phyloP scores from a whole-genome alignment of 2,329 filamentous ascomycete species.

The Fusarium verrucosum region DNA sequence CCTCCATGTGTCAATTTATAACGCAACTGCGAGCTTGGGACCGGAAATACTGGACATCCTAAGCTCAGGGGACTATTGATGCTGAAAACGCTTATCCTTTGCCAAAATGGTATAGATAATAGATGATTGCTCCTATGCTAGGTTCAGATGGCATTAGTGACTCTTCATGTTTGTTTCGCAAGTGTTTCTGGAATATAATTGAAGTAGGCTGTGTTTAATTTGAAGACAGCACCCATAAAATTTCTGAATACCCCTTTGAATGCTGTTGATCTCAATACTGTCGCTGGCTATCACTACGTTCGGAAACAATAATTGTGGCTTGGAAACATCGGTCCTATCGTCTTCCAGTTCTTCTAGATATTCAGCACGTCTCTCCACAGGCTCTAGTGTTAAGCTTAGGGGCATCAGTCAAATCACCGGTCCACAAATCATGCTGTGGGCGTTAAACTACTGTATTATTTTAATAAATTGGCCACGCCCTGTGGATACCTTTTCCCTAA shows the following conservation, averaged over 20 bases:
- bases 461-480: no score
- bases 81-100: no score
- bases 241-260: not conserved
- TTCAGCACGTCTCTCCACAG: not conserved
- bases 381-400: not conserved
- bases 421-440: not conserved
- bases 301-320: not conserved
- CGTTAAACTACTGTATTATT: no score
- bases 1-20: no score
- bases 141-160: not conserved
- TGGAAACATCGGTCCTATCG: not conserved
- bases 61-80: no score
- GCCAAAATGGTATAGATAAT: not conserved
- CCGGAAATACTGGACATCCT: no score
- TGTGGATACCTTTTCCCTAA: not conserved
- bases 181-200: not conserved
- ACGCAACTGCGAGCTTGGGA: no score
- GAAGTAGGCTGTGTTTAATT: not conserved
- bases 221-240: not conserved
- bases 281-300: not conserved
- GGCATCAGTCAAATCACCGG: not conserved
- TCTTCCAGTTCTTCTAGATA: not conserved
- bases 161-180: rapidly evolving
- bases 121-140: no score
- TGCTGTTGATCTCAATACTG: not conserved